Evolutionary conservation across 2,329 filamentous ascomycete genomes (phyloP).

Genomic region (Paracoccidioides lutzii): DNA sequence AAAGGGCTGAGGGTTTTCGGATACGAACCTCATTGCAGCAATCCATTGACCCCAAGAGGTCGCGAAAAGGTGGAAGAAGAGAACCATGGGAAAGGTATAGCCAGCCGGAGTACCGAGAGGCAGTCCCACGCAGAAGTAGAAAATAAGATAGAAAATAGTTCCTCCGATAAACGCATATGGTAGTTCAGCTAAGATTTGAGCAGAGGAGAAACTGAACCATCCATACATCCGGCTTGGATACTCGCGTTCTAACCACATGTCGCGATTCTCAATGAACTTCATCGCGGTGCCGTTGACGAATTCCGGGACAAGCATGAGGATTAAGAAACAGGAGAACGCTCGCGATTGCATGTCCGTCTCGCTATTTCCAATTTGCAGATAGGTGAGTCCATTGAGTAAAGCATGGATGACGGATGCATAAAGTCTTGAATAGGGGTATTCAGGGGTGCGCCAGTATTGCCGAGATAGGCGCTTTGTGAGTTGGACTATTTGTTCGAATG

Average conservation of each 20-base stretch:
- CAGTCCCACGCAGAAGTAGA: conserved; percentile 60
- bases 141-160: conserved; percentile 54
- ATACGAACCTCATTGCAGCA: conserved; percentile 52
- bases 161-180: conserved; percentile 49
- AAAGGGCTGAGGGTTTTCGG: neutral
- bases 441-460: conserved; percentile 59
- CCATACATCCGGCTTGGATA: conserved; percentile 57
- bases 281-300: conserved; percentile 58
- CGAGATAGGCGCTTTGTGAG: conserved; percentile 56
- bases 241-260: conserved; percentile 56
- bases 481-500: conserved; percentile 46
- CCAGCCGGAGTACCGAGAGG: conserved; percentile 51
- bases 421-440: conserved; percentile 60
- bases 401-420: conserved; percentile 54
- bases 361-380: conserved; percentile 51
- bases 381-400: conserved; percentile 62
- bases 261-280: conserved; percentile 57
- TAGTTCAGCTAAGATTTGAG: conserved; percentile 55
- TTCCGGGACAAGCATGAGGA: conserved; percentile 50
- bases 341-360: conserved; percentile 54
- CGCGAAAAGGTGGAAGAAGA: conserved; percentile 60
- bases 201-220: conserved; percentile 57
- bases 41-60: conserved; percentile 68
- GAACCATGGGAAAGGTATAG: conserved; percentile 59
- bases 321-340: conserved; percentile 55